phyloP scores from a whole-genome alignment of 305 asterid genomes.

The Fraxinus greggii region DNA sequence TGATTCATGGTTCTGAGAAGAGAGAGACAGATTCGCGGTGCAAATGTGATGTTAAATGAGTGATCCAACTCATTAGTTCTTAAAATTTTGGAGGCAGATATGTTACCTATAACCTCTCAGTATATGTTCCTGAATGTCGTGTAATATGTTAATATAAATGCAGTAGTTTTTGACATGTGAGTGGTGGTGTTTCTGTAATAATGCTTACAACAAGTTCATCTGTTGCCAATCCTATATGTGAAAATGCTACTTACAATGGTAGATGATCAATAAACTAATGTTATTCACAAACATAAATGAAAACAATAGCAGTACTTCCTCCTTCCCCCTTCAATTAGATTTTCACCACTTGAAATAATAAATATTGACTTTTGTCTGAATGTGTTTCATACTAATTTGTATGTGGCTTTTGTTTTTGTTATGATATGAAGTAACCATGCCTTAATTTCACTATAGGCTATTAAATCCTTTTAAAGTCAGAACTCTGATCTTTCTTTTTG shows the following conservation, averaged over 20 bases:
- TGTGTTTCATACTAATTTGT: not conserved
- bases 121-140: not conserved
- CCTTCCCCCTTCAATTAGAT: not conserved
- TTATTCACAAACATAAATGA: not conserved
- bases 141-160: not conserved
- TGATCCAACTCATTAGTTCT: not conserved
- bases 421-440: not conserved
- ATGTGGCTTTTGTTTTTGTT: constrained; percentile 4
- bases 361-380: constrained; percentile 2
- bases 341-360: not conserved
- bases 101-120: not conserved
- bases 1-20: not conserved
- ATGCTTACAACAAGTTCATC: constrained; percentile 1
- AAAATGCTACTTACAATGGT: not conserved
- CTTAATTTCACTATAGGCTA: not conserved
- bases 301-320: not conserved
- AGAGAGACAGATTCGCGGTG: not conserved
- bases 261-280: not conserved
- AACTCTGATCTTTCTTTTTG: not conserved
- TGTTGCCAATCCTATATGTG: not conserved
- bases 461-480: not conserved
- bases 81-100: not conserved
- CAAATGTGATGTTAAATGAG: not conserved
- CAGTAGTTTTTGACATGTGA: constrained; percentile 2
- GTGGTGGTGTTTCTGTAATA: not conserved